Conservation (phyloP, 768 basidiomycete species). For the Lactifluus piperatus region DNA sequence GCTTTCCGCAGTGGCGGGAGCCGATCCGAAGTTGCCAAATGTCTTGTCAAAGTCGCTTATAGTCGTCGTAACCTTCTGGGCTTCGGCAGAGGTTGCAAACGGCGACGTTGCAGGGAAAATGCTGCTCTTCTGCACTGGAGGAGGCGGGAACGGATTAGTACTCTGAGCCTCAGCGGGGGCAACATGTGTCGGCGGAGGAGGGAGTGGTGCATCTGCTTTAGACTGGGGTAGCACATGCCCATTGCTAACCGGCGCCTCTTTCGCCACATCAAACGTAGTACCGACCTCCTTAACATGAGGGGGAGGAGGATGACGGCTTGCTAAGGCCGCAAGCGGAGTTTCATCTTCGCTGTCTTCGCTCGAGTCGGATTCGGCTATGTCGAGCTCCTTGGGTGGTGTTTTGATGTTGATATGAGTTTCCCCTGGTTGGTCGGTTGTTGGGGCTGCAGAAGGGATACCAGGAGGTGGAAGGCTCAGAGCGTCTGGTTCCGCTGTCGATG, state of each 20-base stretch:
- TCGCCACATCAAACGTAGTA: not conserved
- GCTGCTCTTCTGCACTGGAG: constrained; percentile 6
- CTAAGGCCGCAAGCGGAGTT: constrained; percentile 25
- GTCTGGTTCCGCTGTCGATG: constrained; percentile 10
- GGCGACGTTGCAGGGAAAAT: constrained; percentile 16
- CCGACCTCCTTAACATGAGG: not conserved
- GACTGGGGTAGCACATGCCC: constrained; percentile 2
- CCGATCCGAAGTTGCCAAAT: constrained; percentile 42
- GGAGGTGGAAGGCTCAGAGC: constrained; percentile 3
- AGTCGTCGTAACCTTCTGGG: constrained; percentile 23
- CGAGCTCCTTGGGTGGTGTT: constrained; percentile 48
- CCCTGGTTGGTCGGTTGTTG: not conserved
- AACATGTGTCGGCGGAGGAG: not conserved
- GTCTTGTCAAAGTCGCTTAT: constrained; percentile 70
- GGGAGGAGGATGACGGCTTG: constrained; percentile 1
- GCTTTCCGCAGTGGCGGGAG: constrained; percentile 28
- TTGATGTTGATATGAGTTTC: constrained; percentile 38
- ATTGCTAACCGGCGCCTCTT: constrained; percentile 3
- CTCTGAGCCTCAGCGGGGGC: not conserved
- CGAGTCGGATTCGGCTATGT: constrained; percentile 43
- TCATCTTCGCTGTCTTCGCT: constrained; percentile 32
- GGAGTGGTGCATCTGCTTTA: not conserved
- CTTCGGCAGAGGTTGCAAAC: constrained; percentile 1
- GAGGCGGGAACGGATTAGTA: constrained; percentile 9
- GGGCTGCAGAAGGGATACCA: not conserved